Conservation (phyloP, 208 protist species). For the Leptomonas seymouri region DNA sequence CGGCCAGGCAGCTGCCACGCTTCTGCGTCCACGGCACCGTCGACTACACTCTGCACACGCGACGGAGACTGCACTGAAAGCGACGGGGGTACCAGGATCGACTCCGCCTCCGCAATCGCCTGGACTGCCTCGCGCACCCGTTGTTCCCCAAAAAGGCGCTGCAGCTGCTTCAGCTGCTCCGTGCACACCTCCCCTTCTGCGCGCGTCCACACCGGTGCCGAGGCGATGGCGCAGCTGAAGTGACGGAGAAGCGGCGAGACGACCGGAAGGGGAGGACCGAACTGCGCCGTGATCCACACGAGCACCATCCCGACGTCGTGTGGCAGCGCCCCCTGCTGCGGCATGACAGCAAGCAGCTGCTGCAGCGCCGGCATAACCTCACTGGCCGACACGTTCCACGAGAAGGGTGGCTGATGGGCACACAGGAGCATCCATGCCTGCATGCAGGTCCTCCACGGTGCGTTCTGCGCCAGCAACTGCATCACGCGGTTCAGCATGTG, state of each 20-base stretch:
- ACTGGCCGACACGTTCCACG: conserved; percentile 2
- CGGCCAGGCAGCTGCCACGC: conserved; percentile 26
- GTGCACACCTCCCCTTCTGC: conserved; percentile 29
- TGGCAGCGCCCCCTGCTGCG: conserved; percentile 25
- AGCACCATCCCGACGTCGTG: conserved; percentile 32
- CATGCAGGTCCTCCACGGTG: conserved; percentile 37
- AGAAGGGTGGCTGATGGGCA: conserved; percentile 19
- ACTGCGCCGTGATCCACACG: conserved; percentile 12
- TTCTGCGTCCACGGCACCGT: not conserved
- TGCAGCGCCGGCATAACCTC: conserved; percentile 5
- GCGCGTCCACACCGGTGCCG: conserved; percentile 12
- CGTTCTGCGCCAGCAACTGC: conserved; percentile 18
- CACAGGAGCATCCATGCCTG: conserved; percentile 32
- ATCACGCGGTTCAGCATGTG: conserved; percentile 26
- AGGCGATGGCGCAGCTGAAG: conserved; percentile 16
- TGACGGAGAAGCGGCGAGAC: conserved; percentile 3
- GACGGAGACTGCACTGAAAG: not conserved
- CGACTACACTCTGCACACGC: not conserved
- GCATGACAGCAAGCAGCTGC: conserved; percentile 31
- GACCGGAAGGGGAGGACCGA: conserved; percentile 12
- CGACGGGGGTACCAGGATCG: not conserved
- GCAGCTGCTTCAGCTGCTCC: conserved; percentile 20
- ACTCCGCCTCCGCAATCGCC: conserved; percentile 18
- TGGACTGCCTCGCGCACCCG: conserved; percentile 33
- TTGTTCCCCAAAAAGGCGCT: conserved; percentile 21